These are phyloP conservation scores for Aspergillus caelatus DNA, from an alignment of 2,329 filamentous ascomycete species.

Conservation along the genomic window DNA sequence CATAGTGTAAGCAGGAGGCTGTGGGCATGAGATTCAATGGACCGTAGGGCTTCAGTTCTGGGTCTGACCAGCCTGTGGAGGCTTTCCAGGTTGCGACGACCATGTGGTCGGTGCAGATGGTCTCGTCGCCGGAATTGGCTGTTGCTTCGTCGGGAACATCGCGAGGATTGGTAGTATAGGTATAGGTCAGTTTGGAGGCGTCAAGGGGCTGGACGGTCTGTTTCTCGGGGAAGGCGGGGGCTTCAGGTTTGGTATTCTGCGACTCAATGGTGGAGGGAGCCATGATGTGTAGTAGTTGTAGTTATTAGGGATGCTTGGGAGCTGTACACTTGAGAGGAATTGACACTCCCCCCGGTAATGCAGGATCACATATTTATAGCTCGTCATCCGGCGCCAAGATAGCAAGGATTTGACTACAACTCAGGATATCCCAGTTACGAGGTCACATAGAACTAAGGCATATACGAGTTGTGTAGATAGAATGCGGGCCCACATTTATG, in stretches of 20 bases:
- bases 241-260: not conserved
- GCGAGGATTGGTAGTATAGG: not conserved
- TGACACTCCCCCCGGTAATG: not conserved
- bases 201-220: not conserved
- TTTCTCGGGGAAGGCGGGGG: not conserved
- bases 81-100: constrained; percentile 67
- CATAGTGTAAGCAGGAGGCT: constrained; percentile 77
- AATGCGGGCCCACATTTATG: not conserved
- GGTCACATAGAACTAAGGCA: not conserved
- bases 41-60: constrained; percentile 72
- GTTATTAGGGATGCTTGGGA: not conserved
- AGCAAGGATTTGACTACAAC: not conserved
- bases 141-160: constrained; percentile 1
- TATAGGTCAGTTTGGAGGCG: not conserved
- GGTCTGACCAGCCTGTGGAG: constrained; percentile 67
- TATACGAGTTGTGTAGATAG: not conserved
- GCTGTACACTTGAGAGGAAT: not conserved
- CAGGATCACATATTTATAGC: not conserved
- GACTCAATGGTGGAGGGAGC: not conserved
- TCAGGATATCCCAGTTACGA: not conserved
- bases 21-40: constrained; percentile 74
- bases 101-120: constrained; percentile 77
- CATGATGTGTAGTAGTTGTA: not conserved
- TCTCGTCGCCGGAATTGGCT: not conserved
- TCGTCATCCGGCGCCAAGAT: not conserved